These are phyloP conservation scores for Tubosaeta sp. DNA, from an alignment of 768 basidiomycete species.

Conservation along the genomic window DNA sequence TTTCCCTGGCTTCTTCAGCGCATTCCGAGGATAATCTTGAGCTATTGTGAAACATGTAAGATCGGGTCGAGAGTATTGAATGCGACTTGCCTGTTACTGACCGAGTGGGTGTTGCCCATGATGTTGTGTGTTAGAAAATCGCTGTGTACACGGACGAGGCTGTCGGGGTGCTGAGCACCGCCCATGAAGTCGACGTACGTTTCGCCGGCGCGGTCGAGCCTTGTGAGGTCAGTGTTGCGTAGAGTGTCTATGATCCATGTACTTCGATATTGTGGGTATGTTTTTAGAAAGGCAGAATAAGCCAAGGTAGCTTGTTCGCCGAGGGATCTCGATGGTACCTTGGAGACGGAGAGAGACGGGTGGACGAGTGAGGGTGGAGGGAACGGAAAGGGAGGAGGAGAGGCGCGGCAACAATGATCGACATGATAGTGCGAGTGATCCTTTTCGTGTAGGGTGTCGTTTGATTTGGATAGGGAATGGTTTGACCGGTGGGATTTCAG, in stretches of 20 bases:
- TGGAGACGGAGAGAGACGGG: constrained; percentile 19
- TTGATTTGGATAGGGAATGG: constrained; percentile 34
- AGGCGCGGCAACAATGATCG: constrained; percentile 1
- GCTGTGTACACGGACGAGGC: constrained; percentile 65
- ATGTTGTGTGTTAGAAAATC: constrained; percentile 63
- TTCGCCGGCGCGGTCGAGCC: constrained; percentile 59
- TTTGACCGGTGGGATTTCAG: constrained; percentile 38
- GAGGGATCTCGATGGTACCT: constrained; percentile 15
- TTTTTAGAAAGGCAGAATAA: constrained; percentile 45
- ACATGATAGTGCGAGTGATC: constrained; percentile 10
- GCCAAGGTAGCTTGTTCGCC: constrained; percentile 38
- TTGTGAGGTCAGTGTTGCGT: constrained; percentile 55
- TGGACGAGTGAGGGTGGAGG: constrained; percentile 1
- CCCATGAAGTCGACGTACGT: constrained; percentile 89
- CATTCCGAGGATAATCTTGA: constrained; percentile 65
- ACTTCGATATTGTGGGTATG: constrained; percentile 52
- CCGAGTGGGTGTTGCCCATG: constrained; percentile 81
- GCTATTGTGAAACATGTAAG: constrained; percentile 34
- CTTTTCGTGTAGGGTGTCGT: constrained; percentile 38
- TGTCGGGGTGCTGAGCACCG: constrained; percentile 74
- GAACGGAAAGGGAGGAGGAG: constrained; percentile 1
- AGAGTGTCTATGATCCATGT: constrained; percentile 72
- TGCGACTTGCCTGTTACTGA: constrained; percentile 61
- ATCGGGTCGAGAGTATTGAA: background rate
- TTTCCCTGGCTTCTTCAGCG: constrained; percentile 64